Evolutionary conservation across 805 yeast species (phyloP), one percentile per base, ranked within the genome.

Genomic region (Isabelozyma heimii): DNA sequence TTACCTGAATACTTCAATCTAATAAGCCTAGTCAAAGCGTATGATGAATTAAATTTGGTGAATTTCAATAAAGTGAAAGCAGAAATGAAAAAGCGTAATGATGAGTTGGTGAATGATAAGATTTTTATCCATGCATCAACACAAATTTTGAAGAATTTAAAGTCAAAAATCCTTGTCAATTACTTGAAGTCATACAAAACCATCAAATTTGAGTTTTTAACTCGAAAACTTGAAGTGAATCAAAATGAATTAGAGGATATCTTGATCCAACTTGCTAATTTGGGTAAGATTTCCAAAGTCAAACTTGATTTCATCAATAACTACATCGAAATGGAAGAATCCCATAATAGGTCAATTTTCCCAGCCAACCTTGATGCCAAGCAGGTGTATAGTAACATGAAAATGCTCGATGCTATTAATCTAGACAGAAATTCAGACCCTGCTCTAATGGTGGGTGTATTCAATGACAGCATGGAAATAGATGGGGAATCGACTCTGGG

Each of bases 241-340:
- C 56, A 60, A 45, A 45, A 50, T 1, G 64, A 63, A 30, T 52
- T 73, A 10, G 73, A 70, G 46, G 47, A 50, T 6, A 52, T 62
- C 10, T 46, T 72, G 16, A 42, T 69, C n/a, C 58, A 52, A 35
- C 51, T 72, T 45, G 66, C 67, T 4, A 58, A 58, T 50, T 46
- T 51, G 7, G 77, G 77, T 2, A 60, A 63, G 37, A 44, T 69
- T 12, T 48, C 60, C 15, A 52, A 59, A 43, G 52, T 66, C 10
- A 64, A 60, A 30, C 48, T 73, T 7, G 69, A 73, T 49, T 72
- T 65, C 44, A 52, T 60, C 3, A 54, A 62, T 30, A 55, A 60
- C 15, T 52, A 42, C 27, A 54, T 68, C 10, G 55, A 56, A 38
- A 47, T 54, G 8, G 48, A 48, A 24, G 46, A 43, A 12, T 26